These are phyloP conservation scores for Colletotrichum sp. DNA, from an alignment of 2,329 filamentous ascomycete species.

Conservation along the genomic window DNA sequence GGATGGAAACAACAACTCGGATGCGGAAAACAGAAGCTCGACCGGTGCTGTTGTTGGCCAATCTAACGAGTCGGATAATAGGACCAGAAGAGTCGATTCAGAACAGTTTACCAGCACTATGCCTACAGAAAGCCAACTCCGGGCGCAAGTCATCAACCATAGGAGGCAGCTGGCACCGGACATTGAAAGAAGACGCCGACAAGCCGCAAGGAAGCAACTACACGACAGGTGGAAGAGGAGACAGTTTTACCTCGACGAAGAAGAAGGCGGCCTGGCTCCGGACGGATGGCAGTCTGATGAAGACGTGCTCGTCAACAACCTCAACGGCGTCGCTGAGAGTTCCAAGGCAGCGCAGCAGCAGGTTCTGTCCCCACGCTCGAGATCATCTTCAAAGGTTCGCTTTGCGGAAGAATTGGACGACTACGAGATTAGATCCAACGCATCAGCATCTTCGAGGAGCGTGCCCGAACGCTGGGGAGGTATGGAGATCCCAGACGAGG, in stretches of 20 bases:
- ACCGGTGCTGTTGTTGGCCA: background rate
- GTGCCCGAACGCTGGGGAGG: conserved; percentile 78
- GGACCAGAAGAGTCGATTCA: conserved; percentile 24
- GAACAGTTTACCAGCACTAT: conserved; percentile 33
- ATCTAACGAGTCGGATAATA: conserved; percentile 6
- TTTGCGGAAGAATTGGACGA: conserved; percentile 77
- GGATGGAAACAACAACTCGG: conserved; percentile 27
- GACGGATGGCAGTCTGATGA: conserved; percentile 67
- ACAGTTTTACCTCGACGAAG: conserved; percentile 84
- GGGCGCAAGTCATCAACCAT: conserved; percentile 40
- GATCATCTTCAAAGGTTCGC: conserved; percentile 80
- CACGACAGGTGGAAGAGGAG: conserved; percentile 78
- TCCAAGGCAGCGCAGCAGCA: conserved; percentile 46
- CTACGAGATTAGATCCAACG: conserved; percentile 73
- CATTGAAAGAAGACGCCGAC: conserved; percentile 43
- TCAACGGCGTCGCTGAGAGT: conserved; percentile 43
- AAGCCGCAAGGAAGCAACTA: conserved; percentile 55
- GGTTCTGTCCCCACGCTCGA: conserved; percentile 58
- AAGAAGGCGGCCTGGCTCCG: conserved; percentile 75
- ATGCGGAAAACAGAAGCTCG: conserved; percentile 28
- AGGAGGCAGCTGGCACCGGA: conserved; percentile 40
- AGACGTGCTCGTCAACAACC: conserved; percentile 51
- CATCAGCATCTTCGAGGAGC: conserved; percentile 74
- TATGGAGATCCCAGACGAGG: conserved; percentile 79
- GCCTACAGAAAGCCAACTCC: conserved; percentile 46